Conservation (phyloP, 768 basidiomycete genomes). For the Pholiota microspora region DNA sequence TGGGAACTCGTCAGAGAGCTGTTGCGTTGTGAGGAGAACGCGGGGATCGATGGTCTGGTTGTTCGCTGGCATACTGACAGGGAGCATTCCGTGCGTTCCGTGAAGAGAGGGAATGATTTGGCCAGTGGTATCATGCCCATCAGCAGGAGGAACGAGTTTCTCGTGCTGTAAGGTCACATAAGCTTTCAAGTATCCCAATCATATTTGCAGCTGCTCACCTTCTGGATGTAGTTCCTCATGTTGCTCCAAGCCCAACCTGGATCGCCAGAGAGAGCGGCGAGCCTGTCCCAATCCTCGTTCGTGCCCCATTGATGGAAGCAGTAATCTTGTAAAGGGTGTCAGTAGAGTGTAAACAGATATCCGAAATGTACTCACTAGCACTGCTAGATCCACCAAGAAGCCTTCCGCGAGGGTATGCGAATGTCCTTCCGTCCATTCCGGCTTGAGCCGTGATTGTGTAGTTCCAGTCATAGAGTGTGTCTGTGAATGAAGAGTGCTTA, state of each 20-base stretch:
- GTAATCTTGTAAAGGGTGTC: slow-evolving; percentile 21
- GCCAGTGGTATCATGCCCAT: slow-evolving; percentile 33
- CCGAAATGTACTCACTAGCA: background rate
- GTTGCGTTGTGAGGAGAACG: slow-evolving; percentile 32
- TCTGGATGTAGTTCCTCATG: slow-evolving; percentile 30
- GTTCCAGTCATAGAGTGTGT: slow-evolving; percentile 6
- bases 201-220: slow-evolving; percentile 17
- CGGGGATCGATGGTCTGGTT: slow-evolving; percentile 28
- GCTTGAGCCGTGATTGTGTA: slow-evolving; percentile 3
- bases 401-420: slow-evolving; percentile 6
- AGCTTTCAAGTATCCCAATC: slow-evolving; percentile 15
- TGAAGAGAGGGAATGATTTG: slow-evolving; percentile 34
- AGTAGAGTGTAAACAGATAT: background rate
- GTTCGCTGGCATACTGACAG: slow-evolving; percentile 31
- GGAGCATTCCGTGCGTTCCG: slow-evolving; percentile 28
- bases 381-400: slow-evolving; percentile 7
- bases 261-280: slow-evolving; percentile 31
- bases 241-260: slow-evolving; percentile 36
- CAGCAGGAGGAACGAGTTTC: slow-evolving; percentile 29
- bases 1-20: slow-evolving; percentile 30
- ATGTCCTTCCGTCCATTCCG: background rate
- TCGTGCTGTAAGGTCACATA: slow-evolving; percentile 28
- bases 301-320: slow-evolving; percentile 35
- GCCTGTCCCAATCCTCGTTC: slow-evolving; percentile 35
- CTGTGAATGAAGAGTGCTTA: too few species aligned